Conservation (phyloP, 768 basidiomycete species). For the Scleroderma bovista region DNA sequence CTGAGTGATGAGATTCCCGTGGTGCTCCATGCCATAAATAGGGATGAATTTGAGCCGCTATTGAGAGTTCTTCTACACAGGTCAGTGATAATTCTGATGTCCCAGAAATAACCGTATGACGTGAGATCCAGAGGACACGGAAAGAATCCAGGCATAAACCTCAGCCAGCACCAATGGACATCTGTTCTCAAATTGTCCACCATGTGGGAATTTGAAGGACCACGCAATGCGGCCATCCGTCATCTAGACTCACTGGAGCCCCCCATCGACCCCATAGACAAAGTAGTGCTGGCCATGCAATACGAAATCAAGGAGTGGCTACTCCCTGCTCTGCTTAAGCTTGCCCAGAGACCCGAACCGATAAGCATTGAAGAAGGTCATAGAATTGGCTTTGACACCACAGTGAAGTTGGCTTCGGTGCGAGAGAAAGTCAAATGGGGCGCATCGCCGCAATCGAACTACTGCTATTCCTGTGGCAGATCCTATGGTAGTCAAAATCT, state of each 20-base stretch:
- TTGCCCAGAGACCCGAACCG: not conserved
- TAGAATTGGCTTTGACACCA: not conserved
- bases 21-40: slow-evolving; percentile 7
- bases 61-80: slow-evolving; percentile 10
- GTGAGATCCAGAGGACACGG: not conserved
- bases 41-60: slow-evolving; percentile 13
- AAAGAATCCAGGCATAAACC: not conserved
- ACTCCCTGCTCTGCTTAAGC: too few species aligned
- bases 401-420: not conserved
- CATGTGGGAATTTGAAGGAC: not conserved
- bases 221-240: too few species aligned
- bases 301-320: too few species aligned
- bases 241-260: too few species aligned
- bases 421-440: not conserved
- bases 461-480: not conserved
- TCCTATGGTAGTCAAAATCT: not conserved
- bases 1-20: slow-evolving; percentile 11
- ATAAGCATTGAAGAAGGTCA: not conserved
- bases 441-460: too few species aligned
- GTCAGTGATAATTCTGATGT: slow-evolving; percentile 1
- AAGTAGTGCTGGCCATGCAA: too few species aligned
- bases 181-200: slow-evolving; percentile 1
- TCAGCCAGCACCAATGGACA: not conserved
- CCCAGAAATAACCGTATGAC: too few species aligned
- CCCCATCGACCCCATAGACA: too few species aligned